These are phyloP conservation scores for Pythium scleroteichum DNA, from an alignment of 352 stramenopile species.

Conservation along the genomic window DNA sequence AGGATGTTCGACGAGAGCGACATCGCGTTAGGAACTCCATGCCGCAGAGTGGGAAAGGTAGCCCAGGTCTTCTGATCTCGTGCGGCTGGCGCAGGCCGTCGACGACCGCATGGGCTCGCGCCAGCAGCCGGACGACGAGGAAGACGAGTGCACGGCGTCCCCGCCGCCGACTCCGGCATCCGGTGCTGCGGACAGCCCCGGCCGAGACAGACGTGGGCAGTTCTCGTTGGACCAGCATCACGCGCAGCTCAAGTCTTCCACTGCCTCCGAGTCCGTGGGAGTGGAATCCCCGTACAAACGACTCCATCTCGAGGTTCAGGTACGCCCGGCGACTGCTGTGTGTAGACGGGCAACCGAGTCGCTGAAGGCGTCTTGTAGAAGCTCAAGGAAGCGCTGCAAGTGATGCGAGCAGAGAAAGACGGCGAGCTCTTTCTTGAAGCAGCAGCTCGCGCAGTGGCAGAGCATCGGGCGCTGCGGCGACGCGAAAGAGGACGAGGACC, in stretches of 20 bases:
- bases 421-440: conserved; percentile 53
- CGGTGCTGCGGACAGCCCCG: conserved; percentile 20
- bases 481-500: background rate
- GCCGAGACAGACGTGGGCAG: conserved; percentile 9
- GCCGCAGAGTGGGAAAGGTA: too few species aligned
- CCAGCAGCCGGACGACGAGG: conserved; percentile 3
- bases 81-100: background rate
- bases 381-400: conserved; percentile 52
- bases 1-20: too few species aligned
- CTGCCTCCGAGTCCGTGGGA: too few species aligned
- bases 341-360: too few species aligned
- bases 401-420: conserved; percentile 56
- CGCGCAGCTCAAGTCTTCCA: conserved; percentile 10
- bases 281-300: conserved; percentile 16
- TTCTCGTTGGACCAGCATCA: background rate
- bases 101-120: background rate
- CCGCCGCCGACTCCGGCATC: too few species aligned
- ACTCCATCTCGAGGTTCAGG: conserved; percentile 37
- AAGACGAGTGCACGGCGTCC: too few species aligned
- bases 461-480: background rate
- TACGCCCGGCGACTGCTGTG: too few species aligned
- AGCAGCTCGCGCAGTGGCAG: conserved; percentile 32
- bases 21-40: too few species aligned
- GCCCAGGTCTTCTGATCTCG: too few species aligned
- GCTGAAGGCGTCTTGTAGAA: conserved; percentile 22